Evolutionary conservation across 495 filamentous ascomycete genomes (phyloP).

Genomic region (Annulohypoxylon moriforme): DNA sequence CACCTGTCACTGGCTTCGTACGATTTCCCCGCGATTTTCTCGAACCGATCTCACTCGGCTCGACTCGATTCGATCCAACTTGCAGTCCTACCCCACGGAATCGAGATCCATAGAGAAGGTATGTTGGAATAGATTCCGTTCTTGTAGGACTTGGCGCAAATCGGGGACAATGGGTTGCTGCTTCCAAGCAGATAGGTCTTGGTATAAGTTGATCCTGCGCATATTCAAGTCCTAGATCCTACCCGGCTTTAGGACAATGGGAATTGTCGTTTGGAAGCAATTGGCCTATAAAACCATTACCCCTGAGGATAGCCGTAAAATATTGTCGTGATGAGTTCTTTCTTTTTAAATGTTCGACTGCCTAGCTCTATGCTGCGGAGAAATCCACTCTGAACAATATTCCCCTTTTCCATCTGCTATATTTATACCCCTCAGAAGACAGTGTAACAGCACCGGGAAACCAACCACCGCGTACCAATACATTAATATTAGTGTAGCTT

Average conservation of each 20-base stretch:
- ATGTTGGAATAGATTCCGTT: slow-evolving; percentile 19
- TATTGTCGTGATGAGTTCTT: slow-evolving; percentile 47
- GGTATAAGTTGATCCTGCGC: slow-evolving; percentile 3
- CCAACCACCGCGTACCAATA: background rate
- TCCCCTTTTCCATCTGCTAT: background rate
- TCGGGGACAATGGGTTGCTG: slow-evolving; percentile 11
- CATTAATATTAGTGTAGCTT: background rate
- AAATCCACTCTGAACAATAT: slow-evolving; percentile 47
- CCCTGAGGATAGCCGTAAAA: slow-evolving; percentile 6
- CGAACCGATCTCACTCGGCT: slow-evolving; percentile 8
- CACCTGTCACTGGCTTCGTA: slow-evolving; percentile 4
- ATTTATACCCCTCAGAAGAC: slow-evolving; percentile 14
- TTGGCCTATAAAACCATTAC: slow-evolving; percentile 13
- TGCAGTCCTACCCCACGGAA: slow-evolving; percentile 1
- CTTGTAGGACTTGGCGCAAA: slow-evolving; percentile 1
- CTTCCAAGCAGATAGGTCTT: slow-evolving; percentile 16
- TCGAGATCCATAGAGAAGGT: slow-evolving; percentile 22
- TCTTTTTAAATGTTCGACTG: slow-evolving; percentile 50
- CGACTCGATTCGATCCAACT: slow-evolving; percentile 14
- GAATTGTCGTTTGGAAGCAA: slow-evolving; percentile 9
- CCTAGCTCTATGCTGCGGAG: slow-evolving; percentile 48
- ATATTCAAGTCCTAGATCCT: slow-evolving; percentile 11
- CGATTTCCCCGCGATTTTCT: slow-evolving; percentile 23
- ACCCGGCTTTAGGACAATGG: background rate
- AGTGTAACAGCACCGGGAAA: slow-evolving; percentile 6